Evolutionary conservation across 176 grass and related monocot species (phyloP).

Genomic region (Thalia dealbata): DNA sequence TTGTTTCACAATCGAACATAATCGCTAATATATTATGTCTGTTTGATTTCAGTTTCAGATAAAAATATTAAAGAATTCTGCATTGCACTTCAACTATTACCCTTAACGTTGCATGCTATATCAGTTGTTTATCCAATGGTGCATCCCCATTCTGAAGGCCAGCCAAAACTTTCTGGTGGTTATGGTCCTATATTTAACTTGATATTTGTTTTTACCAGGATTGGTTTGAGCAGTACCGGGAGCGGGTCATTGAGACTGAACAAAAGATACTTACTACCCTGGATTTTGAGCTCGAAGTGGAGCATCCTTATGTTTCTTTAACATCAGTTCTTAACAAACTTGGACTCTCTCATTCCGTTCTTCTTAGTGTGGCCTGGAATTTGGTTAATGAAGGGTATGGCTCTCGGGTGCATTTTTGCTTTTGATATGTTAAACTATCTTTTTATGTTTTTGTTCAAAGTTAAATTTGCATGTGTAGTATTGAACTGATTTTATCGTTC

Average conservation of each 20-base stretch:
- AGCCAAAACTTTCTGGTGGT: background rate
- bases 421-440: conserved; percentile 16
- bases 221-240: conserved; percentile 85
- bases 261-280: conserved; percentile 87
- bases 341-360: conserved; percentile 48
- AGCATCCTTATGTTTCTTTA: conserved; percentile 70
- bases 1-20: background rate
- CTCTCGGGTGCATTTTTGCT: conserved; percentile 21
- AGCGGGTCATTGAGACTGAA: conserved; percentile 57
- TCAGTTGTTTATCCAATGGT: background rate
- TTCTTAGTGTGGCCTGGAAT: conserved; percentile 65
- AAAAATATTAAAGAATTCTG: background rate
- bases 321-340: conserved; percentile 54
- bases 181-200: background rate
- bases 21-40: background rate
- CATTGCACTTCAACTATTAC: background rate
- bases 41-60: background rate
- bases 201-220: conserved; percentile 33
- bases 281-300: conserved; percentile 84
- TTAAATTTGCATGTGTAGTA: background rate
- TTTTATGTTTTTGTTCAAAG: conserved; percentile 6
- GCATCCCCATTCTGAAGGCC: background rate
- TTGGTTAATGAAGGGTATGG: conserved; percentile 82
- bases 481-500: background rate
- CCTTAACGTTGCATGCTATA: background rate